Conservation (phyloP, 1,139 yeast genomes). For the Saccharomyces pastorianus region DNA sequence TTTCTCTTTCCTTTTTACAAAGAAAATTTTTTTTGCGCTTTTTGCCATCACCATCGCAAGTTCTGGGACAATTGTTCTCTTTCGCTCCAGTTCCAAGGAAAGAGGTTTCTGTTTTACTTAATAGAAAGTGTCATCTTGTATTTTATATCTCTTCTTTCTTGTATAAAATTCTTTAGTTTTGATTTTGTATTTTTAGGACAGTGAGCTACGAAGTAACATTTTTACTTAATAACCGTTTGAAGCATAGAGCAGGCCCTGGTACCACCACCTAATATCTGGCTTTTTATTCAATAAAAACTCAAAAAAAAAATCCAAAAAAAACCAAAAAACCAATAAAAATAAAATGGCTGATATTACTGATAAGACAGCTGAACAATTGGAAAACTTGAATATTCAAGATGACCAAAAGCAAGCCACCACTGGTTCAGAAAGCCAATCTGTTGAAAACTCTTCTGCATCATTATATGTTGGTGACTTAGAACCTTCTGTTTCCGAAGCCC, state of each 20-base stretch:
- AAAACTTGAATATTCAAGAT: constrained; percentile 34
- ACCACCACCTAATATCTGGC: constrained; percentile 7
- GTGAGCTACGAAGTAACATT: constrained; percentile 13
- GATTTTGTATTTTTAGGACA: constrained; percentile 2
- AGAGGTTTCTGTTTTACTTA: neutral
- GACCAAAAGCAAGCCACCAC: constrained; percentile 24
- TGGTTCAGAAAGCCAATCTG: constrained; percentile 25
- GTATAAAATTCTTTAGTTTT: neutral
- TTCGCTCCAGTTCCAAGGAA: neutral
- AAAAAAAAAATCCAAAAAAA: constrained; percentile 14
- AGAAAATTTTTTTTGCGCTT: neutral
- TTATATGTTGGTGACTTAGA: constrained; percentile 97
- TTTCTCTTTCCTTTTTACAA: constrained; percentile 2
- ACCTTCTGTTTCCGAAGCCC: constrained; percentile 88
- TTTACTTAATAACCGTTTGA: constrained; percentile 14
- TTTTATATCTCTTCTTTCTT: neutral
- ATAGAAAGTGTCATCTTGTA: neutral
- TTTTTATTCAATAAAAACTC: constrained; percentile 10
- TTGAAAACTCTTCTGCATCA: constrained; percentile 58
- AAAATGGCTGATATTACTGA: constrained; percentile 37
- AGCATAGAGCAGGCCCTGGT: constrained; percentile 12
- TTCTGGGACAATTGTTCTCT: neutral
- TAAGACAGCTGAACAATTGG: constrained; percentile 35
- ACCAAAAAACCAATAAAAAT: constrained; percentile 16
- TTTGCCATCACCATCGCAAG: neutral